phyloP scores from a whole-genome alignment of 1,139 yeast species.

The Barnettozyma hawaiiensis region DNA sequence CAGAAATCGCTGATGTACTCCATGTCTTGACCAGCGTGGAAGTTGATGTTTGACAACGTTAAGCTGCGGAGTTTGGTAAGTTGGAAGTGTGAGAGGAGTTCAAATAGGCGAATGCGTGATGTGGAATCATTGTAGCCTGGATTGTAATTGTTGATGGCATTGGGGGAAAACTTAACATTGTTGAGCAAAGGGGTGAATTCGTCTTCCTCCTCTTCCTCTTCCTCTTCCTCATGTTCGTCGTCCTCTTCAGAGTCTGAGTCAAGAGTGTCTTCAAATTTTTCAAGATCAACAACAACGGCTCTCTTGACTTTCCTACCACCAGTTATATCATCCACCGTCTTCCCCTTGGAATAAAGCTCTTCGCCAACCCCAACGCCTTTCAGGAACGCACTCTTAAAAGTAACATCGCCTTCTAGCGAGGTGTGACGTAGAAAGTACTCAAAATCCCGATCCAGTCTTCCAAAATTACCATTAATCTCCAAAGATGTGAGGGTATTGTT shows the following conservation, averaged over 20 bases:
- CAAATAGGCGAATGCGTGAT: slow-evolving; percentile 2
- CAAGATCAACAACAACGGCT: slow-evolving; percentile 4
- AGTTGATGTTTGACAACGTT: slow-evolving; percentile 7
- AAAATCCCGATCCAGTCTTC: slow-evolving; percentile 16
- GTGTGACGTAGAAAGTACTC: slow-evolving; percentile 21
- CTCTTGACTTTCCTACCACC: background rate
- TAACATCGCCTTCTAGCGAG: slow-evolving; percentile 11
- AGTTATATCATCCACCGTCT: slow-evolving; percentile 3
- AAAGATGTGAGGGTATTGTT: slow-evolving; percentile 9
- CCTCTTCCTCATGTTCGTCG: slow-evolving; percentile 4
- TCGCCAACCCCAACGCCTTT: slow-evolving; percentile 12
- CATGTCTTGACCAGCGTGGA: background rate
- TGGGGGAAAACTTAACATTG: slow-evolving; percentile 2
- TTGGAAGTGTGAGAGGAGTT: background rate
- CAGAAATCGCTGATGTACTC: background rate
- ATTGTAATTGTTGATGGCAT: slow-evolving; percentile 1
- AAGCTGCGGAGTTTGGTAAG: slow-evolving; percentile 4
- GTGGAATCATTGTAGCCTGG: slow-evolving; percentile 1
- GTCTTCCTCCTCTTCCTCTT: background rate
- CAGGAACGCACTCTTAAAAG: slow-evolving; percentile 14
- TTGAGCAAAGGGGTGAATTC: slow-evolving; percentile 6
- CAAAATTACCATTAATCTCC: slow-evolving; percentile 22
- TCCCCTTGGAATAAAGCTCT: background rate
- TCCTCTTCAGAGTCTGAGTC: slow-evolving; percentile 6
- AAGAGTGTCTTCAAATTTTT: slow-evolving; percentile 6